Conservation (phyloP, 1,284 basidiomycete species). For the Thelephora terrestris region DNA sequence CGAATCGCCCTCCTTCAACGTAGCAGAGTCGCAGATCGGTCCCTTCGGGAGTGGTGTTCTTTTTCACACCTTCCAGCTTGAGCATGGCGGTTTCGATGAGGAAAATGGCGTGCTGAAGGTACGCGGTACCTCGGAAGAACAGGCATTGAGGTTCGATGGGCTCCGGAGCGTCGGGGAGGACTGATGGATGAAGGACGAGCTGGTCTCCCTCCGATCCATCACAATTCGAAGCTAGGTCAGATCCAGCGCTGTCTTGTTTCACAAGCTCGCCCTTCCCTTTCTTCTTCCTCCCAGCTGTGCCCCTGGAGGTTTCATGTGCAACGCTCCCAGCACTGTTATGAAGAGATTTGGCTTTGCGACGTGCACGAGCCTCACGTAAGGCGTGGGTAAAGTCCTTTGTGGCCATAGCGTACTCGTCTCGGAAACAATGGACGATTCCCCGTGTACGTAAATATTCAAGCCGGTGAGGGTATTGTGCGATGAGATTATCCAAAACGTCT, state of each 20-base stretch:
- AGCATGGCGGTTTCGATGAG: slow-evolving; percentile 63
- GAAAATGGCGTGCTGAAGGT: slow-evolving; percentile 64
- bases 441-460: slow-evolving; percentile 75
- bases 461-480: slow-evolving; percentile 55
- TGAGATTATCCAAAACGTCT: slow-evolving; percentile 61
- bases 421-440: slow-evolving; percentile 76
- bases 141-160: slow-evolving; percentile 74
- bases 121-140: slow-evolving; percentile 70
- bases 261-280: slow-evolving; percentile 22
- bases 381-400: slow-evolving; percentile 70
- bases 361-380: slow-evolving; percentile 59
- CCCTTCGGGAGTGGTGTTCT: slow-evolving; percentile 44
- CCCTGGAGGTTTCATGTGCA: slow-evolving; percentile 26
- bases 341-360: slow-evolving; percentile 48
- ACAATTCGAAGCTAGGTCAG: slow-evolving; percentile 22
- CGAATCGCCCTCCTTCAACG: slow-evolving; percentile 58
- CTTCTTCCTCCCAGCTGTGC: slow-evolving; percentile 47
- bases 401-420: slow-evolving; percentile 66
- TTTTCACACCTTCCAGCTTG: slow-evolving; percentile 54
- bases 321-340: slow-evolving; percentile 29
- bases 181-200: slow-evolving; percentile 50
- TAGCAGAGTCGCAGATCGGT: slow-evolving; percentile 66
- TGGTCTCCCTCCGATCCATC: slow-evolving; percentile 44
- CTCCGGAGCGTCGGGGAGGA: slow-evolving; percentile 62
- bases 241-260: slow-evolving; percentile 49